Evolutionary conservation across 495 filamentous ascomycete genomes (phyloP), one percentile per base, ranked within the genome.

Genomic region (Penicillium riverlandense): DNA sequence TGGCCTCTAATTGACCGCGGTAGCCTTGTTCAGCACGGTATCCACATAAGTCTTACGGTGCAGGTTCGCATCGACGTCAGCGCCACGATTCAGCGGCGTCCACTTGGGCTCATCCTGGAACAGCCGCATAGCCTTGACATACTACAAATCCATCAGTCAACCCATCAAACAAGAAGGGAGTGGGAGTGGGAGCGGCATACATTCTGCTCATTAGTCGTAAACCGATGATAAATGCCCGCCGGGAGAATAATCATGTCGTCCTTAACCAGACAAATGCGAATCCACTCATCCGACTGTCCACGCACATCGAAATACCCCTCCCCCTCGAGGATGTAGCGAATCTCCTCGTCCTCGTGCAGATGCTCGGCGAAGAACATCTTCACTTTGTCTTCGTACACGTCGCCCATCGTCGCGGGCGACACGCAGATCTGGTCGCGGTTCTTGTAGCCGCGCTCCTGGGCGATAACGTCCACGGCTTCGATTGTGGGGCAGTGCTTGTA

Each of bases 31-130:
- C 41, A 46, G 29, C n/a, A 62, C 38, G 11, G 51, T 62, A 41
- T 73, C 67, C 10, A 90, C 56, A 59, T 96, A 96, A 16, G 78
- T 77, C 75, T 86, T 77, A 12, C 92, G 81, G 56, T 82, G 84
- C 29, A 68, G 66, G 63, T 96, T 98, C 42, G 55, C 63, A 64
- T 95, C 88, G 44, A 95, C 71, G 34, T 94, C 88, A 9, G 66
- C 72, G 1, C 77, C 78, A 35, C 94, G 78, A 65, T 95, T 95
- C 55, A 98, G 65, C 11, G 92, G 88, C 45, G 90, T 97, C 92
- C 92, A 98, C 69, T 96, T 95, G 34, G 92, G 94, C 71, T 97
- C 90, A 44, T 97, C 92, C 73, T 96, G 90, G 80, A 97, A 98
- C 41, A 98, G 77, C 33, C 92, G 79, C 87, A 97, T 91, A 15